Percentiles rank a stretch among this genome's conserved stretches.
Conservation (phyloP, 768 basidiomycete species). For the Russula virescens region DNA sequence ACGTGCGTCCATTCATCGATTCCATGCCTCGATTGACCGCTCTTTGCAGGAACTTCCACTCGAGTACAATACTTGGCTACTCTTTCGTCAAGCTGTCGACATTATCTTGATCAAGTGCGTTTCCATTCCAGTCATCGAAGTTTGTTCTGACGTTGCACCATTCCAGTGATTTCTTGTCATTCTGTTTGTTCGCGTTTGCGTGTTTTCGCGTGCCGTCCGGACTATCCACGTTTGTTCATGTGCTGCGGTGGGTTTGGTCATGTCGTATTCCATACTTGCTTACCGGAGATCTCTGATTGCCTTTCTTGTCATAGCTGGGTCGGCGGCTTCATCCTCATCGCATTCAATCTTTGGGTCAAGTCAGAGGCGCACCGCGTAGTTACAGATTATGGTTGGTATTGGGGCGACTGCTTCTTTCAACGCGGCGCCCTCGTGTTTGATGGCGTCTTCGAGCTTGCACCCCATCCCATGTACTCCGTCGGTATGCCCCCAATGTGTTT, state of each 20-base stretch:
- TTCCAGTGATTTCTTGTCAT: slow-evolving; percentile 84
- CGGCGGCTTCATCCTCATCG: slow-evolving; percentile 77
- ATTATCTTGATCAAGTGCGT: slow-evolving; percentile 90
- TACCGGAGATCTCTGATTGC: slow-evolving; percentile 4
- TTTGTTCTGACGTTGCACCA: slow-evolving; percentile 7
- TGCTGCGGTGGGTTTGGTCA: slow-evolving; percentile 55
- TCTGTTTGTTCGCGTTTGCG: slow-evolving; percentile 92
- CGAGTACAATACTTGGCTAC: slow-evolving; percentile 95
- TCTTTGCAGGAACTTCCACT: slow-evolving; percentile 69
- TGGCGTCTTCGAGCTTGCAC: slow-evolving; percentile 92
- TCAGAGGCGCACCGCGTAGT: slow-evolving; percentile 96
- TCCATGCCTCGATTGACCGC: not conserved
- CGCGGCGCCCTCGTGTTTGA: slow-evolving; percentile 93
- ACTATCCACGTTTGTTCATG: slow-evolving; percentile 65
- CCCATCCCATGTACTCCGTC: slow-evolving; percentile 95
- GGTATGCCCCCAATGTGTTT: slow-evolving; percentile 33
- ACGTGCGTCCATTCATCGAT: slow-evolving; percentile 46
- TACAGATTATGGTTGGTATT: slow-evolving; percentile 98
- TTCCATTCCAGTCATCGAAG: not conserved
- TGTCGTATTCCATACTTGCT: not conserved
- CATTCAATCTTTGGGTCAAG: slow-evolving; percentile 98
- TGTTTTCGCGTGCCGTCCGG: slow-evolving; percentile 83
- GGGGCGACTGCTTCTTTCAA: slow-evolving; percentile 92
- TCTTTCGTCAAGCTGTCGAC: slow-evolving; percentile 95
- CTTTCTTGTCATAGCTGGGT: slow-evolving; percentile 56